Percentiles rank a stretch among this genome's conserved stretches.
phyloP scores from a whole-genome alignment of 1,284 basidiomycete species.

The Quambalaria eucalypti region DNA sequence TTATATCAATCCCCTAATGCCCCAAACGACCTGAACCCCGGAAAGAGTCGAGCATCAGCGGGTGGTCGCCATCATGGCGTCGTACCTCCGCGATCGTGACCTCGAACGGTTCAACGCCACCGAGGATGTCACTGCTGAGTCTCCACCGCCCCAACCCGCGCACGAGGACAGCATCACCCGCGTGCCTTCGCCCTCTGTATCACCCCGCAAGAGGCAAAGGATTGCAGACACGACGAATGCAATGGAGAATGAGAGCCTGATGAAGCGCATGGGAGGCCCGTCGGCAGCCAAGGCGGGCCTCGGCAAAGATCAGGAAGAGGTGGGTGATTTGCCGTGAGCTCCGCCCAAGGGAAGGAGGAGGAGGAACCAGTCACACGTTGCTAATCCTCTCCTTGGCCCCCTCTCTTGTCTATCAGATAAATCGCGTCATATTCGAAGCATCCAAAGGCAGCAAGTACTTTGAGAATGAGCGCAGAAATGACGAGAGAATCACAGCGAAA shows the following conservation, averaged over 20 bases:
- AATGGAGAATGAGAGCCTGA: constrained; percentile 9
- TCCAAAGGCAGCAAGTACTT: constrained; percentile 44
- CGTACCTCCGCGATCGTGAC: background rate
- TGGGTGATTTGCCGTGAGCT: too few species aligned
- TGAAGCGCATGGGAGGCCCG: constrained; percentile 1
- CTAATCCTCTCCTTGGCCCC: too few species aligned
- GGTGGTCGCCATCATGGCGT: background rate
- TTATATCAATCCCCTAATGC: too few species aligned
- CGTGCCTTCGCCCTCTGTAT: constrained; percentile 54
- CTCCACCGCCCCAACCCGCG: background rate
- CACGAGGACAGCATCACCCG: background rate
- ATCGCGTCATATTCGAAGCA: constrained; percentile 35
- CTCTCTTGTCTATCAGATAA: too few species aligned
- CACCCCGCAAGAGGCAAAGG: background rate
- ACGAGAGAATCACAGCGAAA: constrained; percentile 65
- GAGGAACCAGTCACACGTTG: background rate
- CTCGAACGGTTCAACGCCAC: background rate
- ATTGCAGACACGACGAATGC: background rate
- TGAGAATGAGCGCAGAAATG: constrained; percentile 72
- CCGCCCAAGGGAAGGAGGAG: constrained; percentile 1
- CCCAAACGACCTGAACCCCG: too few species aligned
- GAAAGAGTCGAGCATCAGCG: too few species aligned
- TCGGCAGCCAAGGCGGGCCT: constrained; percentile 37
- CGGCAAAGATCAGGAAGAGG: constrained; percentile 29
- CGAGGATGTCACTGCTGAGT: background rate